Base-by-base conservation (phyloP, 2,329 filamentous ascomycete species). In the Diaporthe sp. region DNA sequence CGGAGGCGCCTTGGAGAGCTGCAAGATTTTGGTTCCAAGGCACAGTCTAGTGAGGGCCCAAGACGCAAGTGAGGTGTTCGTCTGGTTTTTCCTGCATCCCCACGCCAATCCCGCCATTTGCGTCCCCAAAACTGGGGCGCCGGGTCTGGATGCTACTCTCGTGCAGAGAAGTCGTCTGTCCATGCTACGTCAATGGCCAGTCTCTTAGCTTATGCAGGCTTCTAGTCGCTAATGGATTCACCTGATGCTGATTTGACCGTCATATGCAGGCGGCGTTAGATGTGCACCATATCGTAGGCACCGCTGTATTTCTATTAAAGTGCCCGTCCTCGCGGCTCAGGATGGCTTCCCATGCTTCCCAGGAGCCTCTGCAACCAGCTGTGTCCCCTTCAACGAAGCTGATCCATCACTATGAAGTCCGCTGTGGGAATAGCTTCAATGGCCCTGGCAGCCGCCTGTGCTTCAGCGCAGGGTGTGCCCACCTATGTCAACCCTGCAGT, bases 401-500 rank as follows among this genome's bases (percentile, higher is more conserved):
- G 42, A 22, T 10, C 27, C 32, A 17, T 15, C 55, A 65, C 19
- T 12, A 75, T 72, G 71, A 71, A 42, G 47, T 39, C 37, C 6
- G 55, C 51, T 6, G 35, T n/a, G 32, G 22, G 35, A 39, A 42
- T 73, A 56, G 44, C 47, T 32, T 47, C 44, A 42, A 10, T 25
- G 22, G 32, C 39, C 4, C 42, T 71, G 53, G 55, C 68, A 25
- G 69, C 72, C n/a, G 37, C 70, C 59, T 35, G 37, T 50, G 61
- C 37, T 22, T 56, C 22, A 13, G 70, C 68, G n/a, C 77, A 77
- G 55, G 50, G 74, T 71, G 78, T 76, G 37, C 78, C 68, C 12
- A 79, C 79, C 17, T 80, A 79, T 63, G 73, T 78, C 70, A 81
- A 81, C 58, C 79, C 78, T 12, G 77, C 79, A 10, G 79, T 81